phyloP scores from a whole-genome alignment of 2,329 filamentous ascomycete species.

The Parasarocladium wereldwijsianum region DNA sequence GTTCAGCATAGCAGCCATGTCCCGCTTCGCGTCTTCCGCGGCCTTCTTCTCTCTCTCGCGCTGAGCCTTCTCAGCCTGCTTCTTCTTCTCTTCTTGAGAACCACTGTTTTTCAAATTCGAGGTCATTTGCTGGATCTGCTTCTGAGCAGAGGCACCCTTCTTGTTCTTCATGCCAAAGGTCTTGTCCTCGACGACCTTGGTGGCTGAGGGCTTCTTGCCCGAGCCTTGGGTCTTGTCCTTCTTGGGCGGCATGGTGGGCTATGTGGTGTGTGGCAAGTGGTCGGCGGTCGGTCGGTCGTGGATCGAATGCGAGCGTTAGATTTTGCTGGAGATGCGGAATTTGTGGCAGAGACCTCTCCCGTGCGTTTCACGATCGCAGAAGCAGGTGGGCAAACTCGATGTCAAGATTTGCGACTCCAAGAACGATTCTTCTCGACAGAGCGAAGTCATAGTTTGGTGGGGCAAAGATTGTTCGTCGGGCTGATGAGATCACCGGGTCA shows the following conservation, averaged over 20 bases:
- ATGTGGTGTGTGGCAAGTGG: no score
- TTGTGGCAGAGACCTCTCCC: no score
- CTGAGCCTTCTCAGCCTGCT: conserved; percentile 47
- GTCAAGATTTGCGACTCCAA: no score
- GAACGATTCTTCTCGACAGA: no score
- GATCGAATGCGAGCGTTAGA: no score
- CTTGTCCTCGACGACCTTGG: conserved; percentile 73
- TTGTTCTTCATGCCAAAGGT: conserved; percentile 99
- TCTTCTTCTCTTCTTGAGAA: conserved; percentile 77
- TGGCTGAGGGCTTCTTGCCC: conserved; percentile 38
- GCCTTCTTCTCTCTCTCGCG: conserved; percentile 84
- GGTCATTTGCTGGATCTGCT: conserved; percentile 72
- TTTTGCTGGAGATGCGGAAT: no score
- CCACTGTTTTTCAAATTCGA: conserved; percentile 60
- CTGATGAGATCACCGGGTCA: conserved; percentile 4
- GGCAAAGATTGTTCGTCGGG: conserved; percentile 3
- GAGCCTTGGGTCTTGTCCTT: conserved; percentile 23
- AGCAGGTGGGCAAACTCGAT: no score
- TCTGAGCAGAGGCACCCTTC: conserved; percentile 84
- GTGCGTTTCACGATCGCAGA: no score
- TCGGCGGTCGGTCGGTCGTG: no score
- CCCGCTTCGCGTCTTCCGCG: conserved; percentile 68
- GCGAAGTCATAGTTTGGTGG: conserved; percentile 3
- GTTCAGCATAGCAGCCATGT: conserved; percentile 70
- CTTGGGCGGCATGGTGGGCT: conserved; percentile 59